Conservation (phyloP, 1,284 basidiomycete species). For the Paramarasmius palmivorus region DNA sequence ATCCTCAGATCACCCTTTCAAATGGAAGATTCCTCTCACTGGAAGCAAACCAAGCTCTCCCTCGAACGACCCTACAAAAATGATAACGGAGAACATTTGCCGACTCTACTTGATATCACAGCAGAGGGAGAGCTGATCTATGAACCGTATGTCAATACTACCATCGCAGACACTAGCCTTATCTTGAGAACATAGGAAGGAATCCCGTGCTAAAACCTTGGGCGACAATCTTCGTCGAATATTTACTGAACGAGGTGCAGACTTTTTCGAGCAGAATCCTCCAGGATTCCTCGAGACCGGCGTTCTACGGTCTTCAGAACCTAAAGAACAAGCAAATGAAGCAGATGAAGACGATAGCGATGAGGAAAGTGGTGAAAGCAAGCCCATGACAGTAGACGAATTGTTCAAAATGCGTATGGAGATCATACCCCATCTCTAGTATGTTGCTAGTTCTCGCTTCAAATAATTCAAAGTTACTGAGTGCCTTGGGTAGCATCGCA, state of each 20-base stretch:
- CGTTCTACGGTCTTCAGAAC: slow-evolving; percentile 17
- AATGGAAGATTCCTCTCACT: slow-evolving; percentile 21
- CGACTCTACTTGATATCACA: slow-evolving; percentile 66
- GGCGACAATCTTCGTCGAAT: slow-evolving; percentile 68
- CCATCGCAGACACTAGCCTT: slow-evolving; percentile 13
- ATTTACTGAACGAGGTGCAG: slow-evolving; percentile 67
- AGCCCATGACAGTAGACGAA: slow-evolving; percentile 73
- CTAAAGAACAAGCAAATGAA: slow-evolving; percentile 20
- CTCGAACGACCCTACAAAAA: slow-evolving; percentile 79
- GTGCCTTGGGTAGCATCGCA: slow-evolving; percentile 53
- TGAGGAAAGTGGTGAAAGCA: slow-evolving; percentile 28
- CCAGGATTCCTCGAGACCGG: slow-evolving; percentile 26
- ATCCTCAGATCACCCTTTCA: no score
- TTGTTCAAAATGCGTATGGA: slow-evolving; percentile 70
- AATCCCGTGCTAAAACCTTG: slow-evolving; percentile 52
- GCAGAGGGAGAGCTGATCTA: slow-evolving; percentile 67
- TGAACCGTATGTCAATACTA: slow-evolving; percentile 55
- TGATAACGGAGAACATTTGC: slow-evolving; percentile 62
- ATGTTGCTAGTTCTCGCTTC: slow-evolving; percentile 25
- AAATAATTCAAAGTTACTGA: slow-evolving; percentile 11
- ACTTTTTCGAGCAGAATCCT: slow-evolving; percentile 68
- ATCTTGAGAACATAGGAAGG: slow-evolving; percentile 41
- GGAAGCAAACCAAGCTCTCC: slow-evolving; percentile 64
- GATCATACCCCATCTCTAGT: slow-evolving; percentile 71
- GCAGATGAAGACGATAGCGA: slow-evolving; percentile 28